phyloP scores from a whole-genome alignment of 2,329 filamentous ascomycete genomes.

The Fusarium sp. region DNA sequence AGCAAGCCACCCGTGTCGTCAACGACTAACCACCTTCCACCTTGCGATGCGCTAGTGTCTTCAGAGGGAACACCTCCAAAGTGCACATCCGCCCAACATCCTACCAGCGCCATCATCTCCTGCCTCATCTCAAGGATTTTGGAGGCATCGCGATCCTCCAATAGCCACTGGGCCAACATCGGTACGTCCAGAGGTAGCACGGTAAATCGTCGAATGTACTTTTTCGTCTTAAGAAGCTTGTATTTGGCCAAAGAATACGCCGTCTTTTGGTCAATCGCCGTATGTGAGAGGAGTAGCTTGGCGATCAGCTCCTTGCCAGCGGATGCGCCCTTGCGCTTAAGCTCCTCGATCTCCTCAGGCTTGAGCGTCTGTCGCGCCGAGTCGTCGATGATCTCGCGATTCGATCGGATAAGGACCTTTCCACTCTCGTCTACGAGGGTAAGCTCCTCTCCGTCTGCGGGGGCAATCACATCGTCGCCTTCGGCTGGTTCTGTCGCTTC shows the following conservation, averaged over 20 bases:
- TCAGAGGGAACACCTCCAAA: slow-evolving; percentile 56
- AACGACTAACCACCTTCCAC: slow-evolving; percentile 78
- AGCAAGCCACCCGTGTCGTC: slow-evolving; percentile 89
- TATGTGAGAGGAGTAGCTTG: slow-evolving; percentile 91
- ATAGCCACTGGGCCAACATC: slow-evolving; percentile 78
- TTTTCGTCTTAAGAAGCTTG: slow-evolving; percentile 91
- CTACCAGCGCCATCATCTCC: slow-evolving; percentile 82
- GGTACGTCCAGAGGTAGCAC: slow-evolving; percentile 85
- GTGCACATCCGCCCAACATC: slow-evolving; percentile 92
- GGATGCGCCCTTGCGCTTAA: slow-evolving; percentile 76
- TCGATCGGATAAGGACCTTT: slow-evolving; percentile 63
- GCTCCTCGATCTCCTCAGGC: slow-evolving; percentile 79
- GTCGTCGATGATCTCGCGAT: slow-evolving; percentile 69
- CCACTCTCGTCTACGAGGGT: slow-evolving; percentile 58
- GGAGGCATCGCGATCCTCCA: slow-evolving; percentile 81
- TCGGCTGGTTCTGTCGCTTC: slow-evolving; percentile 56
- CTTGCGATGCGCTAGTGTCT: slow-evolving; percentile 44
- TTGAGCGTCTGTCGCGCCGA: slow-evolving; percentile 79
- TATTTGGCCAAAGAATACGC: slow-evolving; percentile 95
- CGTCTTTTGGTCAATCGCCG: slow-evolving; percentile 92
- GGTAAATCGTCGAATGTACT: slow-evolving; percentile 90
- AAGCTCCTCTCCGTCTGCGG: slow-evolving; percentile 55
- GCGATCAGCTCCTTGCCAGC: slow-evolving; percentile 91
- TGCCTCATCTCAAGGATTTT: slow-evolving; percentile 89
- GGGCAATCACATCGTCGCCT: slow-evolving; percentile 55